Evolutionary conservation across 495 filamentous ascomycete genomes (phyloP), one percentile per base, ranked within the genome.

Genomic region (Neurospora sp.): DNA sequence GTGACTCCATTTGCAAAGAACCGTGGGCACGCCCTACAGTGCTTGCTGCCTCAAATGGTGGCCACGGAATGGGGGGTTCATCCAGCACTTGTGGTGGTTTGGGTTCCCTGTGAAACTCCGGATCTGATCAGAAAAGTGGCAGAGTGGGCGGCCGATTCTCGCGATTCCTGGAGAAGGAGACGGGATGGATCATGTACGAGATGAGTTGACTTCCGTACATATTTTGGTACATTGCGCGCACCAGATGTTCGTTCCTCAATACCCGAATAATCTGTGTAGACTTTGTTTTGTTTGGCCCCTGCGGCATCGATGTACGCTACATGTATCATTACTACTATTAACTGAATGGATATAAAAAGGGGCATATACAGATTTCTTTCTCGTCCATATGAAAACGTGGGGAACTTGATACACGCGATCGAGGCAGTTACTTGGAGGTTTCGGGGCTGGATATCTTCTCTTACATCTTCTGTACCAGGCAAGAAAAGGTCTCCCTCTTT

Each of bases 261-360:
- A 31, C 27, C 53, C 27, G 27, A 65, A 65, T 27, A 65, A 65
- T 65, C 27, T 65, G 27, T 65, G 53, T 10, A 27, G 47, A 59
- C 47, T 8, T 5, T 35, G 12, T 65, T 65, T 35, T 35, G 53
- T 27, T 65, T 65, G 53, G 12, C 53, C 53, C 53, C 6, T 65
- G 35, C 27, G 53, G 27, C 53, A 65, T 37, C 27, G 14, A 65
- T 71, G 72, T 74, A 74, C 69, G 65, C 40, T 35, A 71, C 70
- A 72, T 74, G 72, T 74, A 74, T 71, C 70, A 71, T 39, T 40
- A 74, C 69, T 45, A 39, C 37, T 39, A 68, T 27, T 35, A 65
- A 65, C 53, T 35, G 31, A 61, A 65, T 37, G 53, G 53, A 65
- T 65, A 59, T 68, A 20, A 27, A 45, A 44, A 70, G 53, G 41